Evolutionary conservation across 148 eudicot genomes (phyloP), one percentile per base, ranked within the genome.

Genomic region (Silene conica): DNA sequence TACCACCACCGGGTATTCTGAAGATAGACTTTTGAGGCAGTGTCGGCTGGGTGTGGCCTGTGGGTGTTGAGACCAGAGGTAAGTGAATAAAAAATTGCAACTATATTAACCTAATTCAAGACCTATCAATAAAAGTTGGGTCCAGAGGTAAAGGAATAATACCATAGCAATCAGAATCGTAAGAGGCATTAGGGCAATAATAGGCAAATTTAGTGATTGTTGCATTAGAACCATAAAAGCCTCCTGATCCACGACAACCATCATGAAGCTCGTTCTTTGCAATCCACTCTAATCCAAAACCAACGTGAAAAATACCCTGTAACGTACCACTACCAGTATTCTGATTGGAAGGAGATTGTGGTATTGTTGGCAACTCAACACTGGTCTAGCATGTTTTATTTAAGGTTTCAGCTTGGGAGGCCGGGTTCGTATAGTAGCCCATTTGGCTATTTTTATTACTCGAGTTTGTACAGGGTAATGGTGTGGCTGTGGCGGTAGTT

Each of bases 201-300:
- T 91, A 89, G 52, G 76, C 15, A 74, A 89, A 85, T 13, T 22
- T 69, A 1, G 25, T 21, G n/a, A n/a, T n/a, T n/a, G n/a, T 54
- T 46, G 70, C 23, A 18, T 79, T 20, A 12, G 59, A 78, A 23
- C 91, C 95, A 62, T 91, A 89, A 62, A 59, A 21, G 23, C 91
- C 91, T 5, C 88, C 85, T 15, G 84, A 77, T 20, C 3, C 3
- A 6, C n/a, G 63, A 25, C 90, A 90, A 18, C 12, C 46, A 5
- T 22, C 26, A 38, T 90, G 88, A 3, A 0, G 2, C 0, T 23
- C 8, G 52, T 83, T 54, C 25, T 73, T 57, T 16, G 90, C 90
- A 2, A 54, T 21, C 89, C 88, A 83, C 38, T n/a, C 3, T 55
- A 88, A 63, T 62, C 67, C 85, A 54, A 86, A 86, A 28, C 90